Conservation (phyloP, 169 alveolate species). For the Cryptosporidium felis region DNA sequence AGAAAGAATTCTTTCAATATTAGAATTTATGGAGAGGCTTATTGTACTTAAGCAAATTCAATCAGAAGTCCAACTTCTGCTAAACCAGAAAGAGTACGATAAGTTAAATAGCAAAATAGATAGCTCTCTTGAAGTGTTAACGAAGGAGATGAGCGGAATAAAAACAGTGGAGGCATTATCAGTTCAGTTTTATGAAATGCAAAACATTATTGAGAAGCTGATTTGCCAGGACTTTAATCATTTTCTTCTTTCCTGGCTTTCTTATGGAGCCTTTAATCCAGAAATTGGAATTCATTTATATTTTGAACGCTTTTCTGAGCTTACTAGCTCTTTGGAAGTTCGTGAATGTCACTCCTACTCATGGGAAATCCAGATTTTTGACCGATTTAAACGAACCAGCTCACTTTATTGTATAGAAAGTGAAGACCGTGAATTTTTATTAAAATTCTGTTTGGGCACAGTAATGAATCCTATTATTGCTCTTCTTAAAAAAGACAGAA, state of each 20-base stretch:
- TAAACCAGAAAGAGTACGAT: slow-evolving; percentile 21
- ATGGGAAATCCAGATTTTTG: background rate
- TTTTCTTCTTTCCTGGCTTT: slow-evolving; percentile 8
- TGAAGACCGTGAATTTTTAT: background rate
- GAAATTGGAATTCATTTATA: background rate
- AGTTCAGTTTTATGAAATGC: slow-evolving; percentile 15
- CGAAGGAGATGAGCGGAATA: slow-evolving; percentile 4
- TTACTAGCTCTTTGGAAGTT: background rate
- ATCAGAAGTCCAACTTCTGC: background rate
- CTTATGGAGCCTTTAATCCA: background rate
- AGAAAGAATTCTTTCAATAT: background rate
- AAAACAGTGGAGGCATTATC: slow-evolving; percentile 12
- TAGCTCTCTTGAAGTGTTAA: background rate
- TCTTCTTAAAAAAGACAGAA: slow-evolving; percentile 25
- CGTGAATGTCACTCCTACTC: background rate
- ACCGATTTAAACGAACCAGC: background rate
- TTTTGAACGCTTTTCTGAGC: background rate
- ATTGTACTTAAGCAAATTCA: background rate
- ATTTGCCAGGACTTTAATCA: slow-evolving; percentile 11
- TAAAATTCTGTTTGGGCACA: background rate
- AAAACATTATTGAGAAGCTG: slow-evolving; percentile 20
- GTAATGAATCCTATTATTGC: slow-evolving; percentile 34
- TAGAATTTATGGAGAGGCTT: background rate
- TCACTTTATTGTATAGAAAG: background rate
- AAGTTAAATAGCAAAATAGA: background rate